Percentiles rank a stretch among this genome's conserved stretches.
Evolutionary conservation across 495 filamentous ascomycete species (phyloP).

Genomic region (Tuber umbilicatum): DNA sequence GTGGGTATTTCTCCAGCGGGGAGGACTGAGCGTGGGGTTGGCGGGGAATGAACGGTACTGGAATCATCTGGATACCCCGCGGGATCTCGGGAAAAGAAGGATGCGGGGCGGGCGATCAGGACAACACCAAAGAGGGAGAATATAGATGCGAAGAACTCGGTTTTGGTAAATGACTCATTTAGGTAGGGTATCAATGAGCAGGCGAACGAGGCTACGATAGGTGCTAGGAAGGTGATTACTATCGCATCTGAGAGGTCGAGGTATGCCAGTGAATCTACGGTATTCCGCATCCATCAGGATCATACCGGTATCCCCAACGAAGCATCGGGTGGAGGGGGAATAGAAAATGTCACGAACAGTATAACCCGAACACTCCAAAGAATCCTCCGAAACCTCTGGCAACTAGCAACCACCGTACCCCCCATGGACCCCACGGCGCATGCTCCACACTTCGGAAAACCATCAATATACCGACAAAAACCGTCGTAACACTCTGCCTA

Average conservation of each 20-base stretch:
- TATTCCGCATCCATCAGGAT: slow-evolving; percentile 13
- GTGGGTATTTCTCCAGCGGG: slow-evolving; percentile 35
- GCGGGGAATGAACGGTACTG: slow-evolving; percentile 22
- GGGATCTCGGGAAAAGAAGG: slow-evolving; percentile 48
- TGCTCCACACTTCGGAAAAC: slow-evolving; percentile 60
- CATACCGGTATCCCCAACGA: background rate
- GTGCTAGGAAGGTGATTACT: slow-evolving; percentile 84
- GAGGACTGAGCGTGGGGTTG: slow-evolving; percentile 33
- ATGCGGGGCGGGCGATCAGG: slow-evolving; percentile 71
- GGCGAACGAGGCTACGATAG: slow-evolving; percentile 72
- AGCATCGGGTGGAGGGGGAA: too few relatives aligned
- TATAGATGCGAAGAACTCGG: slow-evolving; percentile 67
- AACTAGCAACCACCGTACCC: slow-evolving; percentile 61
- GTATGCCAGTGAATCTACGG: slow-evolving; percentile 69
- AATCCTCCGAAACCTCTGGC: slow-evolving; percentile 69
- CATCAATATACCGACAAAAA: slow-evolving; percentile 67
- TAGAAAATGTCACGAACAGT: slow-evolving; percentile 49
- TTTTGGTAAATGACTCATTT: slow-evolving; percentile 68
- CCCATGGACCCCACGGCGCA: slow-evolving; percentile 62
- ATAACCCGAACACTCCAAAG: slow-evolving; percentile 74
- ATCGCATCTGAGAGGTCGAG: slow-evolving; percentile 85
- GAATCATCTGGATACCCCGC: slow-evolving; percentile 38
- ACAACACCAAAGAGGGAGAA: slow-evolving; percentile 75
- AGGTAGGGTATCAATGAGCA: slow-evolving; percentile 66
- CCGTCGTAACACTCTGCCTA: slow-evolving; percentile 69